A percentile compares a stretch with the other conserved stretches of the same genome.
Conservation (phyloP, 176 grass and related monocot genomes). For the Carex pumila region DNA sequence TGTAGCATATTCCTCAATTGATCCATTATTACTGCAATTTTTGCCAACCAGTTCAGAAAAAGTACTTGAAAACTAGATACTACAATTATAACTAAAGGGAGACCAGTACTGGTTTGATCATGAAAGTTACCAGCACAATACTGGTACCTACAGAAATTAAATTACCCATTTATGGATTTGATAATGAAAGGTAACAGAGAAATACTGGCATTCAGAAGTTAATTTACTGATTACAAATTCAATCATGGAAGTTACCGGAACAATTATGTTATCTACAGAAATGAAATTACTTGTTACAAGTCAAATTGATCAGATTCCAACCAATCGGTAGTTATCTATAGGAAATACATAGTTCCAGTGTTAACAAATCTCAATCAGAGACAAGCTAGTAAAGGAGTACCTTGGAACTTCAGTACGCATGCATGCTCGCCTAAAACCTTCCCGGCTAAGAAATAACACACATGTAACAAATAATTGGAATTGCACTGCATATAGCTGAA, state of each 20-base stretch:
- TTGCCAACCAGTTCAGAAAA: conserved; percentile 7
- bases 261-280: neutral
- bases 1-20: conserved; percentile 52
- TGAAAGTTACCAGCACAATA: neutral
- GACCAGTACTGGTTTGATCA: neutral
- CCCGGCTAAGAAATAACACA: conserved; percentile 88
- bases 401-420: conserved; percentile 65
- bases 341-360: neutral
- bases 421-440: conserved; percentile 95
- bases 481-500: conserved; percentile 77
- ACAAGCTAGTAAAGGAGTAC: conserved; percentile 29
- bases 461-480: conserved; percentile 92
- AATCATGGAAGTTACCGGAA: neutral
- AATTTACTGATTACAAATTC: neutral
- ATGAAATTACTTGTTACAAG: neutral
- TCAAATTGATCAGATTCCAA: neutral
- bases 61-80: conserved; percentile 2
- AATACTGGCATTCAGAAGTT: neutral
- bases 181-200: neutral
- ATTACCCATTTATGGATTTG: neutral
- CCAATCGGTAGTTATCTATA: neutral
- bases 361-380: neutral
- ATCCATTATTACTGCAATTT: conserved; percentile 53
- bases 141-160: neutral
- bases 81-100: conserved; percentile 9